Evolutionary conservation across 768 basidiomycete genomes (phyloP), one percentile per base, ranked within the genome.

Genomic region (Macrolepiota fuliginosa): DNA sequence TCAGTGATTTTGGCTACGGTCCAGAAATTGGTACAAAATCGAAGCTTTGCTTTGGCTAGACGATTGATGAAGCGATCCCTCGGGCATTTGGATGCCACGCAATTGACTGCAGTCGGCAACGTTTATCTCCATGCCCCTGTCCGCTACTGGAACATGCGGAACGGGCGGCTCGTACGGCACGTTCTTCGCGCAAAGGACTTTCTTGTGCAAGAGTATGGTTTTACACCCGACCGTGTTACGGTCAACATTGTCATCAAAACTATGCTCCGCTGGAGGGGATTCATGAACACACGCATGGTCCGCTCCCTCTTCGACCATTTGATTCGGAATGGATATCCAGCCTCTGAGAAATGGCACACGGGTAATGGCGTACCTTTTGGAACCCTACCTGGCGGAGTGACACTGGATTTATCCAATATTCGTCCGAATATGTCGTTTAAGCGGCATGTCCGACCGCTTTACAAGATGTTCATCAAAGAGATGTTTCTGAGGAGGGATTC

Each of bases 391-490:
- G 25, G 27, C 42, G 12, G n/a, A 29, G 61, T 13, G 59, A 57
- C 22, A 52, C 79, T 17, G 56, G 68, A n/a, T 46, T 81, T n/a
- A 74, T 80, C 10, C 70, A 71, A 40, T 69, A 83, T 19, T 62
- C 74, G n/a, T 58, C 76, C 51, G 42, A 72, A 74, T 22, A 76
- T 88, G 58, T 83, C 81, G 2, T 88, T 86, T 57, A 74, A 77
- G 60, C 77, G 74, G 59, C 88, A 91, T 68, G 78, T 85, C n/a
- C 75, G 77, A 61, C 91, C 91, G 45, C 67, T 92, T 71, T 88
- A 87, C 71, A 87, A 80, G 76, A 86, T 86, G 83, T 86, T 92
- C 72, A 83, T 89, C 67, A 85, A 81, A 66, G 85, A 84, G 13
- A 81, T 92, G 64, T 80, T 83, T 69, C 54, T 76, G 45, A 73